A percentile compares a stretch with the other conserved stretches of the same genome.
Evolutionary conservation across 331 rosid genomes (phyloP).

Genomic region (Dryas integrifolia): DNA sequence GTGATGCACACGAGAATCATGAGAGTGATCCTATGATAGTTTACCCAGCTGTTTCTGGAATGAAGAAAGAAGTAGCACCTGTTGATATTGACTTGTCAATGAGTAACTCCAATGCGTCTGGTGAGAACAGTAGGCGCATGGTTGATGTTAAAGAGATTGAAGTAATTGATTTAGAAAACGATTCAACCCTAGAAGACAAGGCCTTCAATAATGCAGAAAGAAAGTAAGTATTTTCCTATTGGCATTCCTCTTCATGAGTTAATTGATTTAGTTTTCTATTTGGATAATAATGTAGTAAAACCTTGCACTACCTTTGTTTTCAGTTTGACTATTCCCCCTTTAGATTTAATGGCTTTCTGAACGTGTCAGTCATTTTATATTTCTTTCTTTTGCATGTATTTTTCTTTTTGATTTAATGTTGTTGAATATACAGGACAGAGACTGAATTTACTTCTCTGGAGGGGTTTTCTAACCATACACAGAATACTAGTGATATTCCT

Average conservation of each 20-base stretch:
- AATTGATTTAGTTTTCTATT: conserved; percentile 3
- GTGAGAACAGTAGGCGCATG: conserved; percentile 45
- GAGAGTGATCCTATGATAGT: conserved; percentile 49
- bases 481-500: conserved; percentile 57
- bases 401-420: conserved; percentile 29
- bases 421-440: conserved; percentile 61
- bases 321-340: conserved; percentile 9
- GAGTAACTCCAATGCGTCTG: conserved; percentile 48
- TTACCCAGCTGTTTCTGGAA: conserved; percentile 50
- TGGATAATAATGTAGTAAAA: conserved; percentile 17
- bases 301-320: not conserved
- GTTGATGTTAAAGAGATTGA: conserved; percentile 73
- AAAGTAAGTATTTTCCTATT: conserved; percentile 50
- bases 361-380: conserved; percentile 16
- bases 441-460: conserved; percentile 62
- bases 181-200: conserved; percentile 57
- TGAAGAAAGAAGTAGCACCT: conserved; percentile 49
- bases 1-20: conserved; percentile 71
- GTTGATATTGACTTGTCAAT: conserved; percentile 68
- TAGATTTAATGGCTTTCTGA: not conserved
- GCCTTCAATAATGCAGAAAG: conserved; percentile 47
- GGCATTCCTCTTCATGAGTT: conserved; percentile 23
- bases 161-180: conserved; percentile 84
- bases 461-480: conserved; percentile 59
- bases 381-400: conserved; percentile 16